Conservation (phyloP, 805 yeast species). For the Saturnispora silvae region DNA sequence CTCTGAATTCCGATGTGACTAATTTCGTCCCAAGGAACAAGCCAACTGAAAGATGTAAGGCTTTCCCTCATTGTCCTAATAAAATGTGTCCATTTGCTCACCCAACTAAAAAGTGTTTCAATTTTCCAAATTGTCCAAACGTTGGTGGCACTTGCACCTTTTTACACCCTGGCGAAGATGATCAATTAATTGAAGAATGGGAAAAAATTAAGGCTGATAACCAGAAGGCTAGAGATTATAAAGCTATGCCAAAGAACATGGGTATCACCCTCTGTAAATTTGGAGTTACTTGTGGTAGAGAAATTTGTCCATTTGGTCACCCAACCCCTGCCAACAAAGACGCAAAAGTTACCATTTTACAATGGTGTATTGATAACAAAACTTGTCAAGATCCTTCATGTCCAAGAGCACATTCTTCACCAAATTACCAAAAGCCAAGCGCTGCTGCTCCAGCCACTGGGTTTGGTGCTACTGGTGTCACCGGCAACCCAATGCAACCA, state of each 20-base stretch:
- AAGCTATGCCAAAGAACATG: constrained; percentile 9
- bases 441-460: constrained; percentile 2
- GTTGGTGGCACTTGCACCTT: constrained; percentile 74
- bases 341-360: constrained; percentile 54
- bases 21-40: constrained; percentile 33
- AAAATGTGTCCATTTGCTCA: constrained; percentile 68
- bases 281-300: constrained; percentile 66
- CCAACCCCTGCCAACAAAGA: constrained; percentile 79
- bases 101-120: constrained; percentile 67
- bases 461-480: no score
- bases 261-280: constrained; percentile 64
- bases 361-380: constrained; percentile 71
- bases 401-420: constrained; percentile 74
- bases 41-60: constrained; percentile 54
- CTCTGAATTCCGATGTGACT: constrained; percentile 20
- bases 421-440: constrained; percentile 30
- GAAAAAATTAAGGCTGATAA: constrained; percentile 40
- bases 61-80: constrained; percentile 59
- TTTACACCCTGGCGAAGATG: constrained; percentile 81
- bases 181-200: constrained; percentile 54
- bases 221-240: constrained; percentile 8
- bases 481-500: neutral
- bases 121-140: constrained; percentile 69
- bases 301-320: constrained; percentile 79
- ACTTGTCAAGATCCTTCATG: constrained; percentile 54